Evolutionary conservation across 345 rosid genomes (phyloP), one percentile per base, ranked within the genome.

Genomic region (Aquilaria malaccensis): DNA sequence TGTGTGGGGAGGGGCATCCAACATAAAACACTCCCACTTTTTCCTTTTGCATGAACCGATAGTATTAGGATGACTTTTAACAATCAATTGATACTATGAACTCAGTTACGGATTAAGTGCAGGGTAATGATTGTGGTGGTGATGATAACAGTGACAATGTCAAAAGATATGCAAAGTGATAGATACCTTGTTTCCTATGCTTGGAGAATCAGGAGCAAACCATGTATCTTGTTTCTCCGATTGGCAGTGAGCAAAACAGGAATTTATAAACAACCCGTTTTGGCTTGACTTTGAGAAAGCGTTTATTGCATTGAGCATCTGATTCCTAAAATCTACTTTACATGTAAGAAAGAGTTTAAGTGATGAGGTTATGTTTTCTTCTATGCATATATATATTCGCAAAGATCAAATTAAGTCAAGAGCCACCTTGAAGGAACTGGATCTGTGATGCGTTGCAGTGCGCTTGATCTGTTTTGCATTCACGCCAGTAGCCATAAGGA

Each of bases 221-320:
- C 97, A 93, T 13, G 97, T 85, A 56, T 87, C 97, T 30, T 87
- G 96, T 63, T 76, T 79, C 77, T 89, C 96, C 0, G 95, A 75
- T 61, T 93, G 97, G 80, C 97, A 89, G 63, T 93, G 99, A 4
- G 97, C 88, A 31, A 90, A 93, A 62, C 96, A 93, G 12, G 97
- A 93, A 71, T 93, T 93, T 70, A 90, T 81, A 75, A 90, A 93
- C 52, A 87, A 46, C 30, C 99, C 99, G 51, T 84, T 86, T 55
- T 76, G 74, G 52, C 58, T 66, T 5, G 88, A 81, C 64, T 47
- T 62, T 2, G 85, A 78, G 72, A 85, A 86, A 12, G 67, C 72
- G 32, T 72, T 67, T n/a, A 89, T 30, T 13, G 77, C 75, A 14
- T 63, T 0, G 52, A 90, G 78, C 97, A 94, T 94, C 74, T 88